Base-by-base conservation (phyloP, 495 filamentous ascomycete species). In the Xylaria sp. region DNA sequence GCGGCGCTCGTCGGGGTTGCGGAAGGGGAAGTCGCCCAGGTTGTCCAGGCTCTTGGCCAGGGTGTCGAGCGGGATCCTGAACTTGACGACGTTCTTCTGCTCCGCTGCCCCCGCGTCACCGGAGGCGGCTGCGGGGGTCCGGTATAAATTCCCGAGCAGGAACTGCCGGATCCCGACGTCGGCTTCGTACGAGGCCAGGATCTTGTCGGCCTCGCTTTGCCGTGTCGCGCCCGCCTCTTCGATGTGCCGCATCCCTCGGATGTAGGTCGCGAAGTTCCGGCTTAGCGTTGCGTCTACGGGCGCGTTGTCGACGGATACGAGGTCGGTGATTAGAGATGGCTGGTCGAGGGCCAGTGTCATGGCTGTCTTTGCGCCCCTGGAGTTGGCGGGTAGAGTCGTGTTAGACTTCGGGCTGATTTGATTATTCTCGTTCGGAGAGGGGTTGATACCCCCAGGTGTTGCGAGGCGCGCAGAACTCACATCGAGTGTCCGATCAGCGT, bases 401-500 rank as follows among this genome's bases (percentile, higher is more conserved):
- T 61, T 12, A 70, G 57, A 33, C 26, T 33, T 61, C 31, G 57
- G 33, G 17, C 24, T 61, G 35, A 5, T 12, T 61, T 24, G 7
- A 21, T 61, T 29, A 15, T 19, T 29, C 14, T 33, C 57, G 33
- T 31, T 61, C n/a, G n/a, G n/a, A 26, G 50, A 24, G 19, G 21
- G 50, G 4, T 15, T 46, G 44, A n/a, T 5, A 5, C 11, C 14
- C 5, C 11, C 5, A n/a, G 2, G 44, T 15, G 11, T 6, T 11
- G 2, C 31, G 37, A 46, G 50, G 52, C 19, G 24, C 19, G 52
- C 40, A 14, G 29, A 53, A 75, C 88, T 70, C 83, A 95, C 95
- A 99, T 99, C 1, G 95, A 97, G 82, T 99, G 96, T 0, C 96
- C 96, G 74, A 99, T 94, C 7, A 99, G 82, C 0, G 92, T 93